Evolutionary conservation across 2,329 filamentous ascomycete genomes (phyloP).

Genomic region (Harringtonia lauricola): DNA sequence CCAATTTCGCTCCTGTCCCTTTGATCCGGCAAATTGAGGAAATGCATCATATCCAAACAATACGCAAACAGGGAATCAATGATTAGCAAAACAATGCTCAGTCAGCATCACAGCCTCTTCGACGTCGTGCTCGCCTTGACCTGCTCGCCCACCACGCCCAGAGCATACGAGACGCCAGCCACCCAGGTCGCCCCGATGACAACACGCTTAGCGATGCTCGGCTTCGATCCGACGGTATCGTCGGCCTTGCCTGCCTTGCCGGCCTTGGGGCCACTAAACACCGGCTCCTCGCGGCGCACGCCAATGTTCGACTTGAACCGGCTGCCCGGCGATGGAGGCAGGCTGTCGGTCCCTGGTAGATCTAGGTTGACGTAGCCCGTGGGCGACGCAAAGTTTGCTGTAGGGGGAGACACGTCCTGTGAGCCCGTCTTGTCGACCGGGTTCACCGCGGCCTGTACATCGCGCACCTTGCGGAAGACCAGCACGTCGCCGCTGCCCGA

Average conservation of each 20-base stretch:
- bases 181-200: slow-evolving; percentile 42
- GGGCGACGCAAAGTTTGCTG: slow-evolving; percentile 50
- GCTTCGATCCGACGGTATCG: slow-evolving; percentile 6
- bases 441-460: slow-evolving; percentile 27
- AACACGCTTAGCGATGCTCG: slow-evolving; percentile 32
- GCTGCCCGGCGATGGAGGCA: slow-evolving; percentile 14
- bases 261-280: slow-evolving; percentile 29
- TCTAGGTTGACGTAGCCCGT: slow-evolving; percentile 57
- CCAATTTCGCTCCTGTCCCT: slow-evolving; percentile 23
- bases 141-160: slow-evolving; percentile 48
- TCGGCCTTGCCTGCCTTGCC: neutral
- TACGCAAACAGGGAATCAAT: too few species aligned
- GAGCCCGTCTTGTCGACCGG: slow-evolving; percentile 47
- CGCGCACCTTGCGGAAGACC: slow-evolving; percentile 51
- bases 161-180: slow-evolving; percentile 43
- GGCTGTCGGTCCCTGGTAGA: slow-evolving; percentile 13
- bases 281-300: slow-evolving; percentile 33
- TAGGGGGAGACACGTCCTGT: slow-evolving; percentile 25
- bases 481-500: slow-evolving; percentile 52
- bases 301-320: slow-evolving; percentile 30
- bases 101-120: too few species aligned
- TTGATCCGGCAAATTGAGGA: neutral
- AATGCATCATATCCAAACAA: too few species aligned
- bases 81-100: too few species aligned
- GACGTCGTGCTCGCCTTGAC: too few species aligned